These are phyloP conservation scores for Malus hybrid DNA, from an alignment of 331 rosid species.

Conservation along the genomic window DNA sequence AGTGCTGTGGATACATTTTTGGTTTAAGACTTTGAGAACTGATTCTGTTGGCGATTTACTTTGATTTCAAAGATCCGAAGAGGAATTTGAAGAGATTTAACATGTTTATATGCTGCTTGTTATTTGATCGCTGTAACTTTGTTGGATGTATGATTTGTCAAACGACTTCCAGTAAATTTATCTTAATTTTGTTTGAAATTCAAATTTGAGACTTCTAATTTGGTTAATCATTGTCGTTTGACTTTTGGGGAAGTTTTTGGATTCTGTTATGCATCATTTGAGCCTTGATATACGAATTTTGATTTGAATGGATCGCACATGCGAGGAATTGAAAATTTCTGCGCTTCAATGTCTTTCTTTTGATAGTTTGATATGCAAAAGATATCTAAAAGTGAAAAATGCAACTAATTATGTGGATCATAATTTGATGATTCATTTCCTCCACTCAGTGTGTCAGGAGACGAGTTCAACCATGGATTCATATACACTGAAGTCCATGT, in stretches of 20 bases:
- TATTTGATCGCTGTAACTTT: not conserved
- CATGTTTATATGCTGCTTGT: not conserved
- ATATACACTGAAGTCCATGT: slow-evolving; percentile 67
- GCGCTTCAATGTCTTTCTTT: not conserved
- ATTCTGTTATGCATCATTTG: not conserved
- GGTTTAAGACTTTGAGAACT: not conserved
- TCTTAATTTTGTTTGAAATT: not conserved
- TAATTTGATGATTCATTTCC: not conserved
- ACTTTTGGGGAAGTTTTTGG: not conserved
- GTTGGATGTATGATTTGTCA: not conserved
- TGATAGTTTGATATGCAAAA: not conserved
- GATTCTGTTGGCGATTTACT: not conserved
- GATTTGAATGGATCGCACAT: not conserved
- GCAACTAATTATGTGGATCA: not conserved
- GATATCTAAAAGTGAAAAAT: not conserved
- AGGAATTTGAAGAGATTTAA: not conserved
- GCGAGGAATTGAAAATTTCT: not conserved
- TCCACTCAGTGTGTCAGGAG: slow-evolving; percentile 19
- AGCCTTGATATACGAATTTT: too few relatives aligned
- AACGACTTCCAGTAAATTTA: not conserved
- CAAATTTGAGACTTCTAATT: not conserved
- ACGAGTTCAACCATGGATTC: slow-evolving; percentile 51
- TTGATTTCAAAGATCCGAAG: not conserved
- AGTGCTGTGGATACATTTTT: not conserved
- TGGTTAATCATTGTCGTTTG: not conserved